Base-by-base conservation (phyloP, 768 basidiomycete species). In the Podaxis rugospora region DNA sequence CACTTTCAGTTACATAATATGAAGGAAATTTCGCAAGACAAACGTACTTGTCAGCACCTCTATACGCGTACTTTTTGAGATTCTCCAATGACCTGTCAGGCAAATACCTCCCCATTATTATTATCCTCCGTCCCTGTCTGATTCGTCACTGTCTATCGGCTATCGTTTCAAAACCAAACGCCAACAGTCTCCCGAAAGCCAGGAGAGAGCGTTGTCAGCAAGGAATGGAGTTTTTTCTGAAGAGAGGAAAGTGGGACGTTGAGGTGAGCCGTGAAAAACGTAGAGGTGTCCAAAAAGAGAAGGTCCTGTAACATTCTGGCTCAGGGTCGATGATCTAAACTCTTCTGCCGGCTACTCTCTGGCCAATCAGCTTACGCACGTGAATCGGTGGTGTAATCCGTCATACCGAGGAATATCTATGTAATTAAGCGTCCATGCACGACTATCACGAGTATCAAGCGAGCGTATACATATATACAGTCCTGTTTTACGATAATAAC, bases 41-140 rank as follows among this genome's bases (percentile, higher is more conserved):
- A 55, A 63, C 84, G 65, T 63, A 90, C 90, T 91, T 90, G 74
- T 95, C 93, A 11, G 91, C 83, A 21, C 85, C 87, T 66, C 86
- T 90, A 70, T 94, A 94, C 58, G 85, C 75, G 71, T 95, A 94
- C 64, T 84, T 84, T 67, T 84, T 84, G 46, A 95, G 78, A 56
- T 91, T 90, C 64, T 83, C 80, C 23, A 93, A 82, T n/a, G 59
- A 60, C 32, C 35, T 54, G 7, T 60, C 42, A 10, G 59, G 37
- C 18, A 60, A 25, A 53, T 46, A 60, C 44, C 52, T 36, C 32
- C 51, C 44, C 59, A 59, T 60, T 13, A 23, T 37, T 25, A 28
- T 23, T 7, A 44, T 18, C 47, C 47, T 23, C 23, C 47, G 9
- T 18, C 3, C 21, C 18, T 23, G 9, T 16, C n/a, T 16, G 9